phyloP scores from a whole-genome alignment of 257 asterid species.

The Fraxinus excelsior region DNA sequence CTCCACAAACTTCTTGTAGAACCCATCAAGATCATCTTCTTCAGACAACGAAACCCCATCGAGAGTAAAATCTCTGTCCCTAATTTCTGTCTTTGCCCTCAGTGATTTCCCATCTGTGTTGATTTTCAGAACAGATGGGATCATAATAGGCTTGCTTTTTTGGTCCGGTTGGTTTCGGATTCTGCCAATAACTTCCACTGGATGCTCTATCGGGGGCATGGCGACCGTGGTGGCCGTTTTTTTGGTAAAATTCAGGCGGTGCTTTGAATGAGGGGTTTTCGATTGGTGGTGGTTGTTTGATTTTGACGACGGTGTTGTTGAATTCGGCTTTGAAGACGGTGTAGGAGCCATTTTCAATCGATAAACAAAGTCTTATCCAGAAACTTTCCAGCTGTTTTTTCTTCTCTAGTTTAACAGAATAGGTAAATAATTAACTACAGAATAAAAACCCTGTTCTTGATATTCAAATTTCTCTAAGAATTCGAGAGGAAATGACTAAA shows the following conservation, averaged over 20 bases:
- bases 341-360: slow-evolving; percentile 52
- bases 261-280: slow-evolving; percentile 70
- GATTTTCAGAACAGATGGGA: slow-evolving; percentile 50
- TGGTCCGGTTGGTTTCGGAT: slow-evolving; percentile 74
- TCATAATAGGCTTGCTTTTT: slow-evolving; percentile 33
- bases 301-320: slow-evolving; percentile 45
- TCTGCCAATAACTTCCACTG: slow-evolving; percentile 87
- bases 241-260: slow-evolving; percentile 51
- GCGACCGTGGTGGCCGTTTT: slow-evolving; percentile 38
- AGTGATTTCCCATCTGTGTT: slow-evolving; percentile 55
- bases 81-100: slow-evolving; percentile 70
- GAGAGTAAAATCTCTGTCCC: slow-evolving; percentile 75
- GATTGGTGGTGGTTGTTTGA: slow-evolving; percentile 36
- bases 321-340: slow-evolving; percentile 52
- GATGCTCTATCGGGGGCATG: slow-evolving; percentile 63
- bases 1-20: slow-evolving; percentile 70
- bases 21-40: slow-evolving; percentile 70
- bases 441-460: background rate
- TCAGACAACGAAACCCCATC: slow-evolving; percentile 89
- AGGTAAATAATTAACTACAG: slow-evolving; percentile 15
- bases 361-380: background rate
- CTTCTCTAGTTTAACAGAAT: background rate
- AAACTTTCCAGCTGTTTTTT: background rate
- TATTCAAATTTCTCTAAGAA: background rate
- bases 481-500: background rate